These are phyloP conservation scores for Tolypocladium nubicola DNA, from an alignment of 2,329 filamentous ascomycete genomes.

Conservation along the genomic window DNA sequence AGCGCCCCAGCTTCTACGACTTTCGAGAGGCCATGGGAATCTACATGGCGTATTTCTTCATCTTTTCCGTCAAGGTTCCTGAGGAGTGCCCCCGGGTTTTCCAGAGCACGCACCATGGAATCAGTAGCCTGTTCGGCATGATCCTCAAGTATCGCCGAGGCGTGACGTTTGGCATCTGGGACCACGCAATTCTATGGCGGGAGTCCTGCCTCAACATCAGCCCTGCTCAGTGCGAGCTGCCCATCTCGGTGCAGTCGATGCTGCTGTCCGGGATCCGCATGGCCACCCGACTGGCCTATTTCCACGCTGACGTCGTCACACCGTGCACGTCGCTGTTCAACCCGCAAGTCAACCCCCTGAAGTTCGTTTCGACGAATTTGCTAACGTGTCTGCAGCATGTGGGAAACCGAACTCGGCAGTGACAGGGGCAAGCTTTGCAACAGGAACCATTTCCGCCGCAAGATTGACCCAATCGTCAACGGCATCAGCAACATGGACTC, in stretches of 20 bases:
- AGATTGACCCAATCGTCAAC: constrained; percentile 55
- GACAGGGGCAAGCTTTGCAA: constrained; percentile 45
- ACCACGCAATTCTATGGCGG: constrained; percentile 52
- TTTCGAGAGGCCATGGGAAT: constrained; percentile 23
- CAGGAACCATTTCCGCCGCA: constrained; percentile 44
- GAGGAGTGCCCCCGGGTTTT: constrained; percentile 49
- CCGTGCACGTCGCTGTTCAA: constrained; percentile 52
- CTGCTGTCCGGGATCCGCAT: constrained; percentile 35
- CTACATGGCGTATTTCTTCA: constrained; percentile 37
- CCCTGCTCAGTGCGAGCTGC: constrained; percentile 35
- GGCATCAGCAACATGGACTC: constrained; percentile 55
- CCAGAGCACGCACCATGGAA: constrained; percentile 52
- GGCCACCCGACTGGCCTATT: constrained; percentile 31
- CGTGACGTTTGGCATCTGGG: constrained; percentile 52
- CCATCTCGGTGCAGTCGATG: constrained; percentile 36
- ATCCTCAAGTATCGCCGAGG: constrained; percentile 50
- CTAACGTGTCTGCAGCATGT: constrained; percentile 24
- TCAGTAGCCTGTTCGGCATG: constrained; percentile 49
- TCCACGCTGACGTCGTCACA: constrained; percentile 49
- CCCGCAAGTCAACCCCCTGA: constrained; percentile 19
- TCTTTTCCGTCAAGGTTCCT: constrained; percentile 47
- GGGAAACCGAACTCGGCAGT: constrained; percentile 52
- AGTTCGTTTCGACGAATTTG: too few relatives aligned
- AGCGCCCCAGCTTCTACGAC: constrained; percentile 22
- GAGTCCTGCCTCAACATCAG: constrained; percentile 41